Base-by-base conservation (phyloP, 495 filamentous ascomycete genomes). In the Aspergillus diversus region DNA sequence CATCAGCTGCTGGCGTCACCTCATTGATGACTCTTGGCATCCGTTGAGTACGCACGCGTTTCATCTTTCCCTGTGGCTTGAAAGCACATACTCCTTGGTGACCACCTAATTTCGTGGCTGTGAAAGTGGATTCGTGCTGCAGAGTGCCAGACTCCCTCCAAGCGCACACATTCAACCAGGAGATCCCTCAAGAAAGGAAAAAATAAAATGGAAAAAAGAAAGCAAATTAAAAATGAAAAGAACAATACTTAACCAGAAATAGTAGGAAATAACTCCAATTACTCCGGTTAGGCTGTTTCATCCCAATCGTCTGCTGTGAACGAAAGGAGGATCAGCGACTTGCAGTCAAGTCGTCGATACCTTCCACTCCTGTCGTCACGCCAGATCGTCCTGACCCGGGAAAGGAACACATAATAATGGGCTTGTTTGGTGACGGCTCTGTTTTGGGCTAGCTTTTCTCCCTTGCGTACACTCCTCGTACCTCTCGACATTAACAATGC, bases 1-100 rank as follows among this genome's bases (percentile, higher is more conserved):
- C 63, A 61, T 66, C 63, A 61, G 63, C 63, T 55, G 63, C 55
- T 65, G 52, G 53, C 63, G 63, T 65, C 53, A 58, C 31, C 63
- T 61, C 46, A 46, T 51, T 61, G 33, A 42, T 65, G 53, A 4
- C 35, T 16, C 33, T 54, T 61, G 59, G 58, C 53, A 59, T 66
- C 56, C 34, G 15, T 43, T n/a, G 11, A 33, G 35, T 46, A 31
- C 37, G 63, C 43, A 54, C 34, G 52, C 54, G 57, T 61, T 51
- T 65, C 57, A 65, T n/a, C 46, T 52, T 15, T 46, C 15, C 3
- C 42, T 55, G 48, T 34, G 7, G 43, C 34, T 43, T 43, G 15
- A 27, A 21, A 15, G 37, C 39, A 33, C 33, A 43, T 7, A 31
- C 13, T n/a, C n/a, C 11, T 33, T n/a, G 33, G 59, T 60, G 17